Percentiles rank a stretch among this genome's conserved stretches.
These are phyloP conservation scores for Chalaropsis ovoidea DNA, from an alignment of 2,329 filamentous ascomycete genomes.

Conservation along the genomic window DNA sequence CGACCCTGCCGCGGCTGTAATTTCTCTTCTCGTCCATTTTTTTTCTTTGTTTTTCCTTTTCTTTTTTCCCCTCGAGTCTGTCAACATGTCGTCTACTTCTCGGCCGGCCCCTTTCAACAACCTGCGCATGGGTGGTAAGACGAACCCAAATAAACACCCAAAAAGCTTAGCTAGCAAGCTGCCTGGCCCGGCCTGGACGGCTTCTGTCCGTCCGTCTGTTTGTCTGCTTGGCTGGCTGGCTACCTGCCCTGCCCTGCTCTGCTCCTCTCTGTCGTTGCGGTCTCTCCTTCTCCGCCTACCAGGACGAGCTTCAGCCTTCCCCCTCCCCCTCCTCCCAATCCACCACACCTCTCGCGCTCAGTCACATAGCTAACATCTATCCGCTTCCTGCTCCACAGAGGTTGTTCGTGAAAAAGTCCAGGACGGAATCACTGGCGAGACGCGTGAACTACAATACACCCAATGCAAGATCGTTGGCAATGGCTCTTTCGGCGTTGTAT, in stretches of 20 bases:
- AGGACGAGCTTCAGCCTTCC: neutral
- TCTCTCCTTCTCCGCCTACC: neutral
- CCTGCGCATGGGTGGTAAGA: constrained; percentile 94
- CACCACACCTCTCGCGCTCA: neutral
- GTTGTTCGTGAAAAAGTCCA: constrained; percentile 98
- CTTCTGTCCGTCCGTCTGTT: constrained; percentile 18
- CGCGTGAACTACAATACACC: constrained; percentile 92
- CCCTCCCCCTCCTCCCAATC: neutral
- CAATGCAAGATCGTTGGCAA: constrained; percentile 99
- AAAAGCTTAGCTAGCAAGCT: constrained; percentile 12
- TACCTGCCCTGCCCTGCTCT: neutral
- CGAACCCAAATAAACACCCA: constrained; percentile 25
- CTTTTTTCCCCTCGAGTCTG: constrained; percentile 4
- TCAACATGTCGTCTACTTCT: constrained; percentile 28
- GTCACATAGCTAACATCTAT: constrained; percentile 25
- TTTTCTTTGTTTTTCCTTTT: constrained; percentile 2
- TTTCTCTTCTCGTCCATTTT: constrained; percentile 7
- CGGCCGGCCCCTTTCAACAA: constrained; percentile 78
- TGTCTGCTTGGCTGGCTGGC: constrained; percentile 16
- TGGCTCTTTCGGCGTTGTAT: constrained; percentile 96
- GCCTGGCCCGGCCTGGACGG: neutral
- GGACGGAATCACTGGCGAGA: constrained; percentile 93
- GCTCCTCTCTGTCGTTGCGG: neutral
- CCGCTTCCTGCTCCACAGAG: constrained; percentile 47
- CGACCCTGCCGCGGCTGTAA: neutral